Percentiles rank a stretch among this genome's conserved stretches.
Evolutionary conservation across 306 rosid genomes (phyloP).

Genomic region (Lithocarpus polystachyus): DNA sequence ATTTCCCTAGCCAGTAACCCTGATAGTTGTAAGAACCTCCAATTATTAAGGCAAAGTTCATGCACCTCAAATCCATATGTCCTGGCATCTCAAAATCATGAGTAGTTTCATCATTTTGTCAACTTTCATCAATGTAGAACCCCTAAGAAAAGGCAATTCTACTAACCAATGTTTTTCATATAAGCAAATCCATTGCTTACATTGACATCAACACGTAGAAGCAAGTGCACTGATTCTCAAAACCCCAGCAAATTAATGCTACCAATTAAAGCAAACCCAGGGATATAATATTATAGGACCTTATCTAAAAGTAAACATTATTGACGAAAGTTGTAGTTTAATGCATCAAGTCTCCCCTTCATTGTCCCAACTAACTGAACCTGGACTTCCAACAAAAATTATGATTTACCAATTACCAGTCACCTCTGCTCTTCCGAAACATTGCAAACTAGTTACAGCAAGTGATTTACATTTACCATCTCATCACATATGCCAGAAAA

Average conservation of each 20-base stretch:
- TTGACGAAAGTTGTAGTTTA: neutral
- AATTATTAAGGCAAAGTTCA: neutral
- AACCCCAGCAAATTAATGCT: neutral
- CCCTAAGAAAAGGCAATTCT: neutral
- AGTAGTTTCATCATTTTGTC: neutral
- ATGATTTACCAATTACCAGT: neutral
- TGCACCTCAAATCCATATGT: neutral
- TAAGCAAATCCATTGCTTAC: neutral
- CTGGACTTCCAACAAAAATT: neutral
- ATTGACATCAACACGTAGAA: neutral
- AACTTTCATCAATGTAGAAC: neutral
- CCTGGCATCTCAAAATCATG: neutral
- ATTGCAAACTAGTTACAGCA: neutral
- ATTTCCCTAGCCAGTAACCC: neutral
- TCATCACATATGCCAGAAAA: too few species aligned
- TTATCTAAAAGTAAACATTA: neutral
- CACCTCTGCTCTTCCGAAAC: neutral
- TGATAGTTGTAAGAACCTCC: neutral
- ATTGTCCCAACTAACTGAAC: neutral
- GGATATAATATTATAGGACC: neutral
- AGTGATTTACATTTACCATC: neutral
- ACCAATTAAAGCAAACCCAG: neutral
- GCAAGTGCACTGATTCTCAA: neutral
- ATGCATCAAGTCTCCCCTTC: neutral
- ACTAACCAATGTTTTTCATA: neutral